These are phyloP conservation scores for Cordyceps farinosa DNA, from an alignment of 2,329 filamentous ascomycete genomes.

Conservation along the genomic window DNA sequence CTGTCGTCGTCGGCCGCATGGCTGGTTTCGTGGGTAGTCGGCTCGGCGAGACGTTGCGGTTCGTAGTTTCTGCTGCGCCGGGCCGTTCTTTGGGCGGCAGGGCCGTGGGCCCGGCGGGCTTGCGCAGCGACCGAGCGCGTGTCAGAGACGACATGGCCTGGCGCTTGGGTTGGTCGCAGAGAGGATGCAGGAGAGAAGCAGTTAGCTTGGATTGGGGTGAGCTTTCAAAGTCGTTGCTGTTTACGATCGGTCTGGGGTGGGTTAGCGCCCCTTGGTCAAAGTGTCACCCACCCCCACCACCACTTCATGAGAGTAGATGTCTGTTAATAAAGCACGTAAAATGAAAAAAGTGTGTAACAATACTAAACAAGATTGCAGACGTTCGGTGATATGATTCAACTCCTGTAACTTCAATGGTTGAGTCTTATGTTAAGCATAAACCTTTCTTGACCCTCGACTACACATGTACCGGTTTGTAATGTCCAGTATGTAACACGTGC, in stretches of 20 bases:
- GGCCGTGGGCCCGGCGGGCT: conserved; percentile 30
- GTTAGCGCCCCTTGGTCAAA: conserved; percentile 2
- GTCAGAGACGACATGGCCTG: conserved; percentile 41
- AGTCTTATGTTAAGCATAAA: not conserved
- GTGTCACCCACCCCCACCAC: conserved; percentile 1
- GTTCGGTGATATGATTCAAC: no score
- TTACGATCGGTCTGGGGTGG: not conserved
- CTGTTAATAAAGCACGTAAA: no score
- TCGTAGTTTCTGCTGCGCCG: conserved; percentile 21
- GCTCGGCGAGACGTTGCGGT: conserved; percentile 44
- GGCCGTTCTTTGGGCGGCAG: conserved; percentile 10
- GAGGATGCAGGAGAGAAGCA: not conserved
- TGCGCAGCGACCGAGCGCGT: conserved; percentile 48
- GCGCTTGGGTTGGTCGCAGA: not conserved
- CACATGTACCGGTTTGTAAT: not conserved
- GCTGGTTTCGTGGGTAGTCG: conserved; percentile 47
- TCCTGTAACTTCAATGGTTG: not conserved
- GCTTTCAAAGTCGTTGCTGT: not conserved
- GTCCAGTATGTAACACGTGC: no score
- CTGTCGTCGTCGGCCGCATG: conserved; percentile 25
- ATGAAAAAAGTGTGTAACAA: no score
- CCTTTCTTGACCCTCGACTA: not conserved
- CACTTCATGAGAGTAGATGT: not conserved
- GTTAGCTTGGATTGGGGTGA: not conserved
- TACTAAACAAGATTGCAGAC: no score